Percentiles rank a stretch among this genome's conserved stretches.
Conservation (phyloP, 169 alveolate species). For the Plasmodium falciparum region DNA sequence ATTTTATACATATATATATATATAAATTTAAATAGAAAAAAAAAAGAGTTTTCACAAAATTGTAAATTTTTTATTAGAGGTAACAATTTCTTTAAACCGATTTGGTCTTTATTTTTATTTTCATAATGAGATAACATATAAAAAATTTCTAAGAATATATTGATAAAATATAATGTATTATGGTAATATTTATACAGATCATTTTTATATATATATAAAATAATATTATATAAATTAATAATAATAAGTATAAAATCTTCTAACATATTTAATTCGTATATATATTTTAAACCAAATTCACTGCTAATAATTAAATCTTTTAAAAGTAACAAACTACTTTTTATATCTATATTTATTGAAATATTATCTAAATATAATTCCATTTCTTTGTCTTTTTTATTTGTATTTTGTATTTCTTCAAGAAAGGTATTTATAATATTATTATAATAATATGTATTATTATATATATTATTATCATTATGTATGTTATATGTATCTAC, state of each 20-base stretch:
- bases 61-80: conserved; percentile 18
- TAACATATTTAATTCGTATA: conserved; percentile 49
- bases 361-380: conserved; percentile 52
- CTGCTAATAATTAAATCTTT: conserved; percentile 46
- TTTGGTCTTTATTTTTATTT: neutral
- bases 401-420: neutral
- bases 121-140: conserved; percentile 11
- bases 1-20: conserved; percentile 26
- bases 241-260: conserved; percentile 38
- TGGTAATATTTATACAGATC: conserved; percentile 8
- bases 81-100: conserved; percentile 15
- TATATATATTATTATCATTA: neutral
- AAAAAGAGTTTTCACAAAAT: conserved; percentile 43
- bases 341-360: conserved; percentile 46
- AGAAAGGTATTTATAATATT: neutral
- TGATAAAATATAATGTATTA: conserved; percentile 29
- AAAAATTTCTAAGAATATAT: conserved; percentile 40
- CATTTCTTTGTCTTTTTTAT: neutral
- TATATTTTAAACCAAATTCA: conserved; percentile 60
- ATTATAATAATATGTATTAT: neutral
- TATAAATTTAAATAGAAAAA: conserved; percentile 52
- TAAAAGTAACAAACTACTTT: conserved; percentile 50
- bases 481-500: neutral
- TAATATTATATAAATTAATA: conserved; percentile 59
- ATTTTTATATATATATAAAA: conserved; percentile 38